Evolutionary conservation across 139 green algal genomes (phyloP), one percentile per base, ranked within the genome.

Genomic region (Chlamydomonas incerta): DNA sequence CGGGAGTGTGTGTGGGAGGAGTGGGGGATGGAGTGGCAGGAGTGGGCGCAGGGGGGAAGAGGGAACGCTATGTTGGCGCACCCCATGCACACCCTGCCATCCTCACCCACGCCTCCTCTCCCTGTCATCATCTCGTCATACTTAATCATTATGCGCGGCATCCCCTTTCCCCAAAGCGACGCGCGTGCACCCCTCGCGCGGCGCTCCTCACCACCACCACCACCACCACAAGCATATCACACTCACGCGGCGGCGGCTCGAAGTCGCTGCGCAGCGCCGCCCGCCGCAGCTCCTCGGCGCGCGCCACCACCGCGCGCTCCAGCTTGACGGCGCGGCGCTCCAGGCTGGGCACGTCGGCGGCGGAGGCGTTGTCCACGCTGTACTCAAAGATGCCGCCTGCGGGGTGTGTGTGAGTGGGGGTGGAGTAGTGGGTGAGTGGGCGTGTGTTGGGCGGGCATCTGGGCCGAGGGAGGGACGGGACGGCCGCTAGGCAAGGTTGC

Each of bases 311-410:
- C 37, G 81, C 87, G 67, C 72, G n/a, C 70, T 90, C 72, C 71
- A 90, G 71, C 86, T 85, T 87, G 37, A 85, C 85, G 2, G 82
- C 80, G 18, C 86, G 87, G 34, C 67, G 55, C 79, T 91, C 89
- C 68, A 93, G 47, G 33, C 58, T 76, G 26, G 89, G 88, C 0
- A 84, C 72, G 21, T 82, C 85, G 13, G 80, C 75, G 55, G 82
- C 58, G 33, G 76, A 87, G 18, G 85, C 92, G 74, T 89, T 82
- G 86, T 93, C 88, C 55, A 95, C 80, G 0, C 41, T 90, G 87
- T 92, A 95, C 82, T 93, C 90, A 50, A 90, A 94, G 33, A 93
- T 92, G 70, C 86, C 75, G 57, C 91, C 91, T 94, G 91, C 20
- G 20, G 5, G 57, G 58, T n/a, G n/a, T n/a, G 26, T 75, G 1